phyloP scores from a whole-genome alignment of 345 rosid genomes.

The Moringa oleifera region DNA sequence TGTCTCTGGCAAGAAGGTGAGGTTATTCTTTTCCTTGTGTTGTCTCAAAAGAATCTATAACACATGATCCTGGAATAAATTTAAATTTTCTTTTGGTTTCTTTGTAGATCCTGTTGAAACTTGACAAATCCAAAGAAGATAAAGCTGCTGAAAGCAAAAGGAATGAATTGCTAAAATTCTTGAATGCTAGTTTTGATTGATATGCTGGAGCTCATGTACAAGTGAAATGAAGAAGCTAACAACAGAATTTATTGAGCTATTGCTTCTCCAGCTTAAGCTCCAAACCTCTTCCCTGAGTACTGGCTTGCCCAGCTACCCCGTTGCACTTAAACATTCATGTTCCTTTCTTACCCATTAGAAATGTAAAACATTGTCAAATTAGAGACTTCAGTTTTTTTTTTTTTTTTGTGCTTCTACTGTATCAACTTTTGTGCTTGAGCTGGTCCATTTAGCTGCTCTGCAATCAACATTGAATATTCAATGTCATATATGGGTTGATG shows the following conservation, averaged over 20 bases:
- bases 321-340: no score
- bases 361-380: conserved; percentile 14
- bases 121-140: conserved; percentile 95
- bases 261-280: not conserved
- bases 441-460: no score
- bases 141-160: conserved; percentile 86
- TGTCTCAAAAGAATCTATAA: not conserved
- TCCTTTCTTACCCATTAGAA: conserved; percentile 8
- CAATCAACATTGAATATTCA: no score
- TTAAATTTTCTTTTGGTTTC: conserved; percentile 9
- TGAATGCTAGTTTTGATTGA: conserved; percentile 95
- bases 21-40: not conserved
- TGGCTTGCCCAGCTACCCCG: not conserved
- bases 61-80: not conserved
- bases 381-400: not conserved
- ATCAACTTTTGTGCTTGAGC: no score
- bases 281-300: not conserved
- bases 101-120: conserved; percentile 72
- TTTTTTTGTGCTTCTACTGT: no score
- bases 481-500: no score
- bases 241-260: not conserved
- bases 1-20: conserved; percentile 93
- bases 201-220: conserved; percentile 8
- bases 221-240: not conserved
- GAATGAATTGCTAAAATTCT: conserved; percentile 86